Conservation (phyloP, 306 rosid species). For the Castanea mollissima region DNA sequence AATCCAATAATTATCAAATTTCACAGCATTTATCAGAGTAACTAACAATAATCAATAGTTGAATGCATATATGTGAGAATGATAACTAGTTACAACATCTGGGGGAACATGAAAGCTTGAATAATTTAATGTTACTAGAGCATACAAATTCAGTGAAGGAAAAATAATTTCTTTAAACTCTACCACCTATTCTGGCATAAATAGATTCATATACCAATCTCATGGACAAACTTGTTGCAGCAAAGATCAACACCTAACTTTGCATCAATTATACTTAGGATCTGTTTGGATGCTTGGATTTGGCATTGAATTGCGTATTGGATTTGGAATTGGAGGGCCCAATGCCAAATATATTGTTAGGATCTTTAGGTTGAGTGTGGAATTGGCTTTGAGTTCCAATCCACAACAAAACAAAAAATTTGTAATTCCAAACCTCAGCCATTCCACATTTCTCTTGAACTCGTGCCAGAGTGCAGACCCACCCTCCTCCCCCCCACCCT, state of each 20-base stretch:
- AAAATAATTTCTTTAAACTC: background rate
- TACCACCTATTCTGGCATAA: background rate
- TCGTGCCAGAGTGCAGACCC: too few relatives aligned
- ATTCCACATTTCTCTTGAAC: background rate
- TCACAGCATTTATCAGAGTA: background rate
- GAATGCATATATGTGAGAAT: background rate
- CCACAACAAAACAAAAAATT: background rate
- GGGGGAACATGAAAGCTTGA: background rate
- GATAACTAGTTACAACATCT: background rate
- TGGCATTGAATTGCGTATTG: background rate
- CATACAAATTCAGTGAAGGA: background rate
- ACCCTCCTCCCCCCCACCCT: too few relatives aligned
- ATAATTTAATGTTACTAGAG: background rate
- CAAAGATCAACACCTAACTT: background rate
- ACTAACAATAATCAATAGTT: background rate
- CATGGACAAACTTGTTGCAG: background rate
- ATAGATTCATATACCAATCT: background rate
- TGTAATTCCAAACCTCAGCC: background rate
- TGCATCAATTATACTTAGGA: background rate
- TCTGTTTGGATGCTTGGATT: background rate
- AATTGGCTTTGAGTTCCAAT: background rate
- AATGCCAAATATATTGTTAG: background rate
- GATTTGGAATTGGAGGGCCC: slow-evolving; percentile 1
- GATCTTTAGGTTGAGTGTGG: background rate
- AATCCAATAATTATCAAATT: background rate